These are phyloP conservation scores for Scheffersomyces insectosa DNA, from an alignment of 1,139 yeast species.

Conservation along the genomic window DNA sequence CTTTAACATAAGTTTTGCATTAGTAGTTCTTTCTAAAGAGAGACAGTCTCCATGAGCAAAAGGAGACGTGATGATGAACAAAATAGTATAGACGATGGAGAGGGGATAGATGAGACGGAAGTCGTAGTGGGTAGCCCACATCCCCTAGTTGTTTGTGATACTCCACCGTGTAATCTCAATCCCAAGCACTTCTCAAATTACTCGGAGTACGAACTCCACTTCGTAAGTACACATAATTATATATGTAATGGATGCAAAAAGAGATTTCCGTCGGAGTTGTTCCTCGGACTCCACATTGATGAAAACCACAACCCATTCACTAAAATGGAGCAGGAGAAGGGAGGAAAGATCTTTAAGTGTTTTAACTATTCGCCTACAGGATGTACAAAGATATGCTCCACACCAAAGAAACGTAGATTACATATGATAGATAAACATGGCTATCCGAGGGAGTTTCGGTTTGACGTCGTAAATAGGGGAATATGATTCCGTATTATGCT, in stretches of 20 bases:
- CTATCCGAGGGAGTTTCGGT: conserved; percentile 46
- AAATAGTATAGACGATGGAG: not conserved
- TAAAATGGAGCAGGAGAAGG: conserved; percentile 33
- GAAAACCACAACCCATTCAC: conserved; percentile 56
- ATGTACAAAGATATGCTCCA: conserved; percentile 35
- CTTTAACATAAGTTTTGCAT: not conserved
- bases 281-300: conserved; percentile 48
- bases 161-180: conserved; percentile 2
- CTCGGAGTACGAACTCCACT: conserved; percentile 7
- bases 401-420: conserved; percentile 37
- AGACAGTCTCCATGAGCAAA: conserved; percentile 1
- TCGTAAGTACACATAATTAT: conserved; percentile 5
- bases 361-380: conserved; percentile 22
- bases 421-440: conserved; percentile 53
- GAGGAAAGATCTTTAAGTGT: conserved; percentile 43
- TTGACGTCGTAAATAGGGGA: conserved; percentile 34
- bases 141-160: not conserved
- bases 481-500: not conserved
- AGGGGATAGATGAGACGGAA: not conserved
- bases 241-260: conserved; percentile 43
- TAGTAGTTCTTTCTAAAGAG: not conserved
- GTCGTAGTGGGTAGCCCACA: not conserved
- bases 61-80: not conserved
- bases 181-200: conserved; percentile 4
- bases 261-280: conserved; percentile 39